phyloP scores from a whole-genome alignment of 805 yeast species.

The Ascoidea asiatica region DNA sequence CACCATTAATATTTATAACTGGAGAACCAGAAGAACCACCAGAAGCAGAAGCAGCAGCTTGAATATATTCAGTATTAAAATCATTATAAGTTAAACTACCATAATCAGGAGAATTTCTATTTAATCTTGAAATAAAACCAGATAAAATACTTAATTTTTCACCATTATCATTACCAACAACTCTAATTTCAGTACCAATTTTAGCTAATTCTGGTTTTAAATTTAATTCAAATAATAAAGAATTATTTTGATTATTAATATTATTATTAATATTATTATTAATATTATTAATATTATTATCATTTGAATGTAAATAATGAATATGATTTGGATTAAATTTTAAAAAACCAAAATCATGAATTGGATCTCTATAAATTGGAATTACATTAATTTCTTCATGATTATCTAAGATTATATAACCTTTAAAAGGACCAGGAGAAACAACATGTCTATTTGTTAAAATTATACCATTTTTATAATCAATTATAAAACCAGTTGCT shows the following conservation, averaged over 20 bases:
- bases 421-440: conserved; percentile 89
- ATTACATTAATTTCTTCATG: conserved; percentile 85
- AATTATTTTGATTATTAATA: no score
- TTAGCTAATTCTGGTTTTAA: conserved; percentile 71
- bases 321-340: conserved; percentile 62
- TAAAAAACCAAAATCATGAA: conserved; percentile 86
- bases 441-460: conserved; percentile 90
- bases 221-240: conserved; percentile 51
- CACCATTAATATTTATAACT: conserved; percentile 79
- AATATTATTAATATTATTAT: no score
- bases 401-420: conserved; percentile 83
- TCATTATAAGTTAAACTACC: conserved; percentile 83
- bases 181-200: conserved; percentile 85
- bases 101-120: conserved; percentile 90
- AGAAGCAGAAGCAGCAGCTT: conserved; percentile 91
- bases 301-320: no score
- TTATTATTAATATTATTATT: no score
- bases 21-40: conserved; percentile 97
- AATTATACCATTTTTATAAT: conserved; percentile 65
- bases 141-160: conserved; percentile 80
- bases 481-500: conserved; percentile 92
- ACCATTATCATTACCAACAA: conserved; percentile 94
- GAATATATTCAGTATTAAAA: conserved; percentile 87
- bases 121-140: conserved; percentile 67
- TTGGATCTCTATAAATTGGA: conserved; percentile 85